Conservation (phyloP, 208 protist species). For the Porcisia hertigi region DNA sequence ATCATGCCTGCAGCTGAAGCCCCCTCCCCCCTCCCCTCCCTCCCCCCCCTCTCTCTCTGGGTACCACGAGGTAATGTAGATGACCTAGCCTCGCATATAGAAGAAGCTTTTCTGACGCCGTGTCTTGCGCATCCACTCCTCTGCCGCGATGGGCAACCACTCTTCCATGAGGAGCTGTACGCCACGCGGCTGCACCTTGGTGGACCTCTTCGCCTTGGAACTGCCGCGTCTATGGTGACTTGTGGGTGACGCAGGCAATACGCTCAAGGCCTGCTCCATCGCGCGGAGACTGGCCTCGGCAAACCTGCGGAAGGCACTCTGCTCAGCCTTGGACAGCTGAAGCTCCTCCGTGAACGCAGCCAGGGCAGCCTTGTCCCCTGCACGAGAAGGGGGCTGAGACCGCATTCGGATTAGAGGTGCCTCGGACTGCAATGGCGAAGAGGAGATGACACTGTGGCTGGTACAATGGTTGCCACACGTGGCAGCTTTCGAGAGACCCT, state of each 20-base stretch:
- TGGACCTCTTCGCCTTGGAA: not conserved
- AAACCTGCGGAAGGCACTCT: constrained; percentile 23
- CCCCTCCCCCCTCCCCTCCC: too few relatives aligned
- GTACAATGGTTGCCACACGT: not conserved
- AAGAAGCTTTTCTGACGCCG: constrained; percentile 51
- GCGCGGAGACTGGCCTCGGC: constrained; percentile 15
- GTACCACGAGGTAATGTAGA: too few relatives aligned
- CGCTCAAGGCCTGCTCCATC: constrained; percentile 17
- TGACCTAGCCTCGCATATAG: constrained; percentile 9
- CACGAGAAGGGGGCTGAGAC: not conserved
- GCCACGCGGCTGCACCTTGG: not conserved
- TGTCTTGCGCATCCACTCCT: constrained; percentile 69
- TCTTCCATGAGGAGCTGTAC: constrained; percentile 25
- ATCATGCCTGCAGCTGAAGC: too few relatives aligned
- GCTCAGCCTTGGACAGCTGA: constrained; percentile 11
- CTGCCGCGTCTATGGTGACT: not conserved
- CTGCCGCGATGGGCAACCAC: constrained; percentile 66
- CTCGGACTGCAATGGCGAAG: not conserved
- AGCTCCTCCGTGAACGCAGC: constrained; percentile 9
- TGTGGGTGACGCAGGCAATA: not conserved
- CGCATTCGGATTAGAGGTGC: not conserved
- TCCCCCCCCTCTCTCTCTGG: too few relatives aligned
- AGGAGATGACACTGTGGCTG: not conserved
- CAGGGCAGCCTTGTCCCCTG: not conserved
- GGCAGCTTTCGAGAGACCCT: not conserved